Percentiles rank a stretch among this genome's conserved stretches.
phyloP scores from a whole-genome alignment of 2,329 filamentous ascomycete genomes.

The Diaporthe velutina region DNA sequence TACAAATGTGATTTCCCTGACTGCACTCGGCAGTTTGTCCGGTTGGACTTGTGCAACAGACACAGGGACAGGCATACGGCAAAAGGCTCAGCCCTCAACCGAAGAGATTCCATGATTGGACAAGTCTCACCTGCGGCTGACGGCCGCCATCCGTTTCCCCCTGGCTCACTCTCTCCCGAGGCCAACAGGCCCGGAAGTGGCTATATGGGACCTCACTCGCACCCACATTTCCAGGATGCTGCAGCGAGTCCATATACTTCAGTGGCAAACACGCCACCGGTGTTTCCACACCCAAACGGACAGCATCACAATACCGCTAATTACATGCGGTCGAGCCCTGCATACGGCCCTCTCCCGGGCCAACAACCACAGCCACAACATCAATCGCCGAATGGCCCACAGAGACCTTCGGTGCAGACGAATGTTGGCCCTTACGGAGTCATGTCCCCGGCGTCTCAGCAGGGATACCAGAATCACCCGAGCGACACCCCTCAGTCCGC shows the following conservation, averaged over 20 bases:
- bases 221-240: conserved; percentile 60
- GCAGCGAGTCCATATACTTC: conserved; percentile 61
- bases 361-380: conserved; percentile 50
- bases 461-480: conserved; percentile 62
- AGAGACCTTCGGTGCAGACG: conserved; percentile 61
- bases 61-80: conserved; percentile 86
- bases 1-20: conserved; percentile 94
- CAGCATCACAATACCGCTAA: conserved; percentile 55
- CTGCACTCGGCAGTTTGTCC: conserved; percentile 90
- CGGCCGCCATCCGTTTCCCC: conserved; percentile 54
- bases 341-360: conserved; percentile 49
- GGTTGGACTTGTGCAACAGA: conserved; percentile 90
- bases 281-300: conserved; percentile 49
- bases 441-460: conserved; percentile 65
- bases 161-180: conserved; percentile 62
- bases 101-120: conserved; percentile 76
- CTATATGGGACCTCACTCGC: conserved; percentile 57
- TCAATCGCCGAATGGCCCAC: conserved; percentile 57
- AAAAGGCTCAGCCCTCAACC: conserved; percentile 81
- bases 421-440: conserved; percentile 64
- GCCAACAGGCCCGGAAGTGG: conserved; percentile 57
- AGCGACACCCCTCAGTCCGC: conserved; percentile 59
- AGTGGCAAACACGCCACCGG: conserved; percentile 58
- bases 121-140: conserved; percentile 61
- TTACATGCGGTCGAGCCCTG: conserved; percentile 57